Base-by-base conservation (phyloP, 208 protist genomes). In the Crithidia mellificae region DNA sequence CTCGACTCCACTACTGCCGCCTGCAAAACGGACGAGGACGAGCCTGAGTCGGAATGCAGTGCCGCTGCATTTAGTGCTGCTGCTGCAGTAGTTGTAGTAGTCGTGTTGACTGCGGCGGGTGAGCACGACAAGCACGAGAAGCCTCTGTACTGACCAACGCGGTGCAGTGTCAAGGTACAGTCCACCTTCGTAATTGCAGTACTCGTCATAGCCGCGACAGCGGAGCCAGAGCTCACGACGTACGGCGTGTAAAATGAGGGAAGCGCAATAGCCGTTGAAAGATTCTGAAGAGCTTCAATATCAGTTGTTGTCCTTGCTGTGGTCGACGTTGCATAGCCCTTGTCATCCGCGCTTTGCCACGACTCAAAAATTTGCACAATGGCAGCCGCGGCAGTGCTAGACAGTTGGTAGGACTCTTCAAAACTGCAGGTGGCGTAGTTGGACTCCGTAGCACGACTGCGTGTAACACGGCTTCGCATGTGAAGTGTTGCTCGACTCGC, bases 321-420 rank as follows among this genome's bases (percentile, higher is more conserved):
- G n/a, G n/a, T n/a, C n/a, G n/a, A n/a, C n/a, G n/a, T n/a, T n/a
- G n/a, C n/a, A n/a, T n/a, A n/a, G n/a, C n/a, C n/a, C n/a, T n/a
- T 34, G 25, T 11, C 15, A 44, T 76, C 63, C 20, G 34, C 54
- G 2, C 25, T 44, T 5, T 36, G 62, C 70, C 70, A 76, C 39
- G 49, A 17, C 15, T 54, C 34, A 17, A 80, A 52, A 2, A 44
- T 64, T 17, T 29, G 50, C 8, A 51, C 38, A 6, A 80, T 36
- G 27, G 50, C 15, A 2, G 34, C 6, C 12, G 47, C 34, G 14
- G 75, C 30, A 6, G 64, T 0, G 2, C 14, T 20, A 5, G 75
- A 41, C 6, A 80, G 63, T 32, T 50, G 24, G 75, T 76, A 80
- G 24, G 56, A 61, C 36, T 69, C 47, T 19, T 75, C 68, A 2